Conservation (phyloP, 352 stramenopile genomes). For the Phytophthora colocasiae region DNA sequence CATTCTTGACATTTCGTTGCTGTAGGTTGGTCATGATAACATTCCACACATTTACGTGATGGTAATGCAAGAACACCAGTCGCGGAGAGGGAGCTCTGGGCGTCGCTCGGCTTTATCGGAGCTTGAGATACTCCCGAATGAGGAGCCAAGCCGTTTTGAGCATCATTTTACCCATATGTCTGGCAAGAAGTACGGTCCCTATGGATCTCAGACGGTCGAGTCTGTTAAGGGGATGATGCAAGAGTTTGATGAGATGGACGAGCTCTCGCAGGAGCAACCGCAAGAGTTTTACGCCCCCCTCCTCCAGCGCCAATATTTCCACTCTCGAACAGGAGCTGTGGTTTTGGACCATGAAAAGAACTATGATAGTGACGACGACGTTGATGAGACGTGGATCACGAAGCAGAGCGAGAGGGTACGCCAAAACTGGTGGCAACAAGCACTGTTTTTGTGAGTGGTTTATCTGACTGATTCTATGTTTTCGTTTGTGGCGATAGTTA, state of each 20-base stretch:
- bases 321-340: slow-evolving; percentile 84
- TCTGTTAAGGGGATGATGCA: slow-evolving; percentile 70
- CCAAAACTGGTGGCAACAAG: neutral
- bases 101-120: slow-evolving; percentile 57
- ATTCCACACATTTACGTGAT: slow-evolving; percentile 88
- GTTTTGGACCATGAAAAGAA: slow-evolving; percentile 85
- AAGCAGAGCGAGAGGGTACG: slow-evolving; percentile 83
- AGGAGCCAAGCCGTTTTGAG: slow-evolving; percentile 64
- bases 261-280: slow-evolving; percentile 60
- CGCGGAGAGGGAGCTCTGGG: slow-evolving; percentile 22
- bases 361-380: slow-evolving; percentile 90
- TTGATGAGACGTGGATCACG: slow-evolving; percentile 91
- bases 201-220: slow-evolving; percentile 40
- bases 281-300: slow-evolving; percentile 78
- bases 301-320: slow-evolving; percentile 89
- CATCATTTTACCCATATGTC: slow-evolving; percentile 76
- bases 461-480: slow-evolving; percentile 9
- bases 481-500: slow-evolving; percentile 44
- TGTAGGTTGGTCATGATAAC: slow-evolving; percentile 76
- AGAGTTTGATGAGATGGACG: slow-evolving; percentile 78
- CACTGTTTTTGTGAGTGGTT: too few relatives aligned
- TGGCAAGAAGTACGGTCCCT: slow-evolving; percentile 46
- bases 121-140: slow-evolving; percentile 55
- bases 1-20: neutral
- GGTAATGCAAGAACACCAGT: slow-evolving; percentile 42